These are phyloP conservation scores for Elongisporangium prolatum DNA, from an alignment of 352 stramenopile species.

Conservation along the genomic window DNA sequence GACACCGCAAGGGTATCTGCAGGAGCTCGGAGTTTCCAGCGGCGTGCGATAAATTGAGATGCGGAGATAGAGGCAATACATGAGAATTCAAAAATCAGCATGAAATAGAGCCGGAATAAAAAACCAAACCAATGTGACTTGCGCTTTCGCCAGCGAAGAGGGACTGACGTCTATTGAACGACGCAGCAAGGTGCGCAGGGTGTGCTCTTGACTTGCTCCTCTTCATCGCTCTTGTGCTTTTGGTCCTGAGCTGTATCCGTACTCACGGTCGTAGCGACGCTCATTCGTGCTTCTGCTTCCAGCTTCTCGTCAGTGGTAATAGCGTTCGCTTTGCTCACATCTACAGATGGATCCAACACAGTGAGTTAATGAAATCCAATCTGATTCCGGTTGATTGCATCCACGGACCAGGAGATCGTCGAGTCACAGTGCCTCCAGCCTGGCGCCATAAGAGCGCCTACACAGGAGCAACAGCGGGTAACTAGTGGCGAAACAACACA, in stretches of 20 bases:
- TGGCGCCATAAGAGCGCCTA: constrained; percentile 81
- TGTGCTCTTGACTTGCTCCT: constrained; percentile 25
- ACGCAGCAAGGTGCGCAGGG: constrained; percentile 61
- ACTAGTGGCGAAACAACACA: not conserved
- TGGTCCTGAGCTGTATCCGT: constrained; percentile 7
- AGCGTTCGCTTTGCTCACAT: not conserved
- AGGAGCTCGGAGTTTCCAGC: constrained; percentile 59
- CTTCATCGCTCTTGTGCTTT: constrained; percentile 11
- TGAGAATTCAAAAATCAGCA: not conserved
- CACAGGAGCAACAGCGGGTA: not conserved
- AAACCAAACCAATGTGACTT: not conserved
- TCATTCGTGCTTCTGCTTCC: constrained; percentile 2
- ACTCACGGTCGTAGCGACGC: constrained; percentile 4
- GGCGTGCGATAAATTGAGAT: not conserved
- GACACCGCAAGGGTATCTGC: constrained; percentile 57
- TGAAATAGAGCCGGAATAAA: not conserved
- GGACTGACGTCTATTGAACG: constrained; percentile 43
- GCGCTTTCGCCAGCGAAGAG: not conserved
- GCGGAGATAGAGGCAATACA: constrained; percentile 1
- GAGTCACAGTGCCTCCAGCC: constrained; percentile 68
- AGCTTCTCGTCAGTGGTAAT: constrained; percentile 1
- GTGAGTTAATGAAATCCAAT: too few species aligned
- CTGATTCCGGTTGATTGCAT: too few species aligned
- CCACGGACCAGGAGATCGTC: constrained; percentile 64
- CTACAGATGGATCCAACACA: not conserved